A percentile compares a stretch with the other conserved stretches of the same genome.
These are phyloP conservation scores for Sphaerosporella brunnea DNA, from an alignment of 495 filamentous ascomycete species.

Conservation along the genomic window DNA sequence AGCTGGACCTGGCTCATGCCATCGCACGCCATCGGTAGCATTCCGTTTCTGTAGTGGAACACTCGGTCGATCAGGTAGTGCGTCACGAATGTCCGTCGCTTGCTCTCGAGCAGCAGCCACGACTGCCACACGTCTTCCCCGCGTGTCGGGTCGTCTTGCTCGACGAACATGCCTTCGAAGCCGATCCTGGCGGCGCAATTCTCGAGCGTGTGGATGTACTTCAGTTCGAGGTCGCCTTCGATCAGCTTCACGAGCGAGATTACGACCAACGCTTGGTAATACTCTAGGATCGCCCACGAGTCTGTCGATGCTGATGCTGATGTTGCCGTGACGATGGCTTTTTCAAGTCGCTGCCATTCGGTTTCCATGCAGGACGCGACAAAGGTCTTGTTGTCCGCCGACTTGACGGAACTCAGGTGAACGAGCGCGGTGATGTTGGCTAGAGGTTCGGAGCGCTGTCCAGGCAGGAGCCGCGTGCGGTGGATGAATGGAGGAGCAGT, in stretches of 20 bases:
- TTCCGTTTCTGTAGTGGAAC: constrained; percentile 12
- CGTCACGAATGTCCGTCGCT: constrained; percentile 13
- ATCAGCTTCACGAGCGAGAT: constrained; percentile 18
- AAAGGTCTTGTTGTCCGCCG: constrained; percentile 16
- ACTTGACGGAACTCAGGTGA: constrained; percentile 23
- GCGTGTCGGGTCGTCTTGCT: constrained; percentile 14
- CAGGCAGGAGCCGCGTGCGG: constrained; percentile 11
- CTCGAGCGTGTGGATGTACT: constrained; percentile 14
- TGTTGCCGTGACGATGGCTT: not conserved
- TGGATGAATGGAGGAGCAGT: constrained; percentile 19
- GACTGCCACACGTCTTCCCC: constrained; percentile 16
- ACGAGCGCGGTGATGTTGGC: constrained; percentile 21
- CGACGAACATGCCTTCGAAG: constrained; percentile 11
- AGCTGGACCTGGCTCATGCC: constrained; percentile 14
- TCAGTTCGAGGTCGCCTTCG: constrained; percentile 17
- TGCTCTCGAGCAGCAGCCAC: constrained; percentile 21
- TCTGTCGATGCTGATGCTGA: not conserved
- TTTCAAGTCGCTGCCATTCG: not conserved
- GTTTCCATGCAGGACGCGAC: constrained; percentile 10
- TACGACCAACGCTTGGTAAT: constrained; percentile 19
- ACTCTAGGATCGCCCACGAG: constrained; percentile 8
- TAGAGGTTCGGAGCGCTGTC: constrained; percentile 13
- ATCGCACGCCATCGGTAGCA: constrained; percentile 10
- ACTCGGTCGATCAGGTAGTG: not conserved
- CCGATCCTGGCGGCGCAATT: constrained; percentile 14